A percentile compares a stretch with the other conserved stretches of the same genome.
Conservation (phyloP, 768 basidiomycete species). For the Royoungia palumana region DNA sequence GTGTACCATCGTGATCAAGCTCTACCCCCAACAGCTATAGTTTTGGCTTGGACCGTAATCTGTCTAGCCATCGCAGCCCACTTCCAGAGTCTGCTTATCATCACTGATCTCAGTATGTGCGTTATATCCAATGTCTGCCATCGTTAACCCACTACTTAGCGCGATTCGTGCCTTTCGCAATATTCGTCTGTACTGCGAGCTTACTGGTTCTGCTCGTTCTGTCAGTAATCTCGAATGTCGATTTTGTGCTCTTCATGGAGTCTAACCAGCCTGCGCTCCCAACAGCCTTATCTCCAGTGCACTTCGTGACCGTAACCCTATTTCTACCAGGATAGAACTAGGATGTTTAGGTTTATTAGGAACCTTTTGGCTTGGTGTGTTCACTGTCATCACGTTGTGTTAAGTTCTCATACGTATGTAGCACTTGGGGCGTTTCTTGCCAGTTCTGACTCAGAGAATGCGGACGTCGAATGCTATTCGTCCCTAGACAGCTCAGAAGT, state of each 20-base stretch:
- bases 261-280: background rate
- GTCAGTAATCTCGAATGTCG: conserved; percentile 38
- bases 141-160: conserved; percentile 40
- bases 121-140: background rate
- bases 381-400: background rate
- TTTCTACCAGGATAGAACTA: conserved; percentile 75
- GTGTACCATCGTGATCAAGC: conserved; percentile 5
- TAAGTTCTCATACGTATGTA: conserved; percentile 28
- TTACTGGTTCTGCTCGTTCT: conserved; percentile 64
- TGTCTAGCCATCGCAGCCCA: conserved; percentile 78
- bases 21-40: conserved; percentile 42
- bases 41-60: conserved; percentile 73
- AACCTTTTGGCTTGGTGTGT: conserved; percentile 75
- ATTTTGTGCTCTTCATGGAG: conserved; percentile 1
- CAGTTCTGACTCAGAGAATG: conserved; percentile 72
- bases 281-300: conserved; percentile 62
- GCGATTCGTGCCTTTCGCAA: conserved; percentile 82
- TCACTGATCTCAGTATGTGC: conserved; percentile 75
- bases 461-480: conserved; percentile 80
- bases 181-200: conserved; percentile 74
- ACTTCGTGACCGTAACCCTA: conserved; percentile 66
- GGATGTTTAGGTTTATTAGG: conserved; percentile 68
- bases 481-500: conserved; percentile 48
- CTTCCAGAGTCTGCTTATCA: conserved; percentile 65
- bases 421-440: conserved; percentile 72